These are phyloP conservation scores for Davidsoniella australis DNA, from an alignment of 2,329 filamentous ascomycete species.

Conservation along the genomic window DNA sequence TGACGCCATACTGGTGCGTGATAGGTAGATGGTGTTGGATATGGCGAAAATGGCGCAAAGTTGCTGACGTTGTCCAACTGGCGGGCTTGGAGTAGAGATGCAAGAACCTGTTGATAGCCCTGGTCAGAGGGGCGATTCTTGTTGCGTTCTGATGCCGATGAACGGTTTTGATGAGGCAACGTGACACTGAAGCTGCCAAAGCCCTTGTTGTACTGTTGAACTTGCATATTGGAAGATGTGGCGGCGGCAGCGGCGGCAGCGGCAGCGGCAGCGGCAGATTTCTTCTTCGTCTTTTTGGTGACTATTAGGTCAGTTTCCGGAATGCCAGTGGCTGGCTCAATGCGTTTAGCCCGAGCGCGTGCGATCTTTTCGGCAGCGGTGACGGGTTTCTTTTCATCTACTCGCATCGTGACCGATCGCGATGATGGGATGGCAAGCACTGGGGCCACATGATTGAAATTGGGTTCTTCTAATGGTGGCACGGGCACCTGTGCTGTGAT, in stretches of 20 bases:
- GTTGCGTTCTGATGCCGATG: not conserved
- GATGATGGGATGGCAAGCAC: not conserved
- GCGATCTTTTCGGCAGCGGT: not conserved
- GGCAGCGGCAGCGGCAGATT: not conserved
- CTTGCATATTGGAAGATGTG: slow-evolving; percentile 1
- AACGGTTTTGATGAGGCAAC: not conserved
- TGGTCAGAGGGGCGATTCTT: not conserved
- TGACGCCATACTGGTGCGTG: slow-evolving; percentile 6
- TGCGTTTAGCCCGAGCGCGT: slow-evolving; percentile 1
- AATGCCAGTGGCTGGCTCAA: not conserved
- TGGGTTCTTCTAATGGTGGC: not conserved
- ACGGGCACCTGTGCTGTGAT: slow-evolving; percentile 7
- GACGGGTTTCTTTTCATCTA: no score
- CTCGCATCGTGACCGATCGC: not conserved
- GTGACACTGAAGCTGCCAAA: slow-evolving; percentile 9
- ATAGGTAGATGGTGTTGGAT: slow-evolving; percentile 8
- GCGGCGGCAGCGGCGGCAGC: not conserved
- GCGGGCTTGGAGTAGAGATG: slow-evolving; percentile 6
- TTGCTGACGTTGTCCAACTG: slow-evolving; percentile 5
- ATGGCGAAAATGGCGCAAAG: not conserved
- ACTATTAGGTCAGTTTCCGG: not conserved
- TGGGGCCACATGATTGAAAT: slow-evolving; percentile 1
- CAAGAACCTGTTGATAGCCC: slow-evolving; percentile 9
- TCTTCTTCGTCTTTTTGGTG: slow-evolving; percentile 3
- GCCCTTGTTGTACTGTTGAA: slow-evolving; percentile 4